phyloP scores from a whole-genome alignment of 345 rosid genomes.

The Camelina sativa region DNA sequence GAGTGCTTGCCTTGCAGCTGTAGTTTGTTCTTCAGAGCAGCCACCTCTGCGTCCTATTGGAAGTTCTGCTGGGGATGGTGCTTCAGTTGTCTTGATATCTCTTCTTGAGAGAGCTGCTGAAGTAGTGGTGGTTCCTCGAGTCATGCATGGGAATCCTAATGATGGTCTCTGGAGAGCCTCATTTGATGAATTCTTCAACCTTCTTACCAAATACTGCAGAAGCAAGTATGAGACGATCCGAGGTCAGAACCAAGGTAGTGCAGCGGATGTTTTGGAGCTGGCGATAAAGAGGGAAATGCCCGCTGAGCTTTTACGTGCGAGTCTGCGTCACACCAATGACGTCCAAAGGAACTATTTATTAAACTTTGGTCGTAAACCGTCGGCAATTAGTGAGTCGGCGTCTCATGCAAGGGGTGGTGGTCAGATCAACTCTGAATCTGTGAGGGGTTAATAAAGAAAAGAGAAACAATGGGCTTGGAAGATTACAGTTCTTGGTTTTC shows the following conservation, averaged over 20 bases:
- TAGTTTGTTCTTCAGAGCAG: slow-evolving; percentile 96
- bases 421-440: slow-evolving; percentile 77
- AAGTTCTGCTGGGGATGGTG: slow-evolving; percentile 88
- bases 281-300: slow-evolving; percentile 96
- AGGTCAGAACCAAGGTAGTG: slow-evolving; percentile 49
- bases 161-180: slow-evolving; percentile 94
- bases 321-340: slow-evolving; percentile 90
- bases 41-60: slow-evolving; percentile 97
- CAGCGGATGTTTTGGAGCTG: slow-evolving; percentile 61
- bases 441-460: slow-evolving; percentile 54
- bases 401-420: slow-evolving; percentile 53
- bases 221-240: slow-evolving; percentile 83
- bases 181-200: slow-evolving; percentile 88
- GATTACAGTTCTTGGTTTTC: neutral
- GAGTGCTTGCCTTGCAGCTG: slow-evolving; percentile 96
- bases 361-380: slow-evolving; percentile 73
- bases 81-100: slow-evolving; percentile 70
- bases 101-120: slow-evolving; percentile 91
- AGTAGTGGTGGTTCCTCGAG: slow-evolving; percentile 54
- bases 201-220: slow-evolving; percentile 92
- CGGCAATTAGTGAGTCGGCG: slow-evolving; percentile 50
- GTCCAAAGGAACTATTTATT: slow-evolving; percentile 75
- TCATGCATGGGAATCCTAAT: slow-evolving; percentile 55
- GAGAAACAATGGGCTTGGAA: slow-evolving; percentile 14
- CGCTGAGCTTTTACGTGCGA: slow-evolving; percentile 87